Base-by-base conservation (phyloP, 2,329 filamentous ascomycete genomes). In the Botryotinia convoluta region DNA sequence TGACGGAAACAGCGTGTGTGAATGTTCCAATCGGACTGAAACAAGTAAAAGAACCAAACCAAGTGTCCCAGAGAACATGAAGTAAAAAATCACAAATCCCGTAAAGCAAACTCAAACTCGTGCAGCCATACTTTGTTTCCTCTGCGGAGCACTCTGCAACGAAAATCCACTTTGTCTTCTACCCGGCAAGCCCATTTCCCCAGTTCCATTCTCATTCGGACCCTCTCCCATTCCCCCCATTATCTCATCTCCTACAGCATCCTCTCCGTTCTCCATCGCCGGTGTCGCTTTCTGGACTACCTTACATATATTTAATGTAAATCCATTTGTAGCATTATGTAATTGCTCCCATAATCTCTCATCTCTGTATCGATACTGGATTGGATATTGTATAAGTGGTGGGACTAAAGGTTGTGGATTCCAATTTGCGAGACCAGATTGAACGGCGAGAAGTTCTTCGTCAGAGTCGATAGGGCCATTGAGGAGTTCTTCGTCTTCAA, bases 361-460 rank as follows among this genome's bases (percentile, higher is more conserved):
- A 14, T 90, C 85, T 76, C 90, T 87, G 75, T 92, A 92, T 74
- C 89, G 87, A 18, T 88, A 85, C 77, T 87, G 88, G 74, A 92
- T 90, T 5, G 90, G 89, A 8, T 85, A 83, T 76, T 91, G 88
- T 2, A 88, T 81, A 5, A 85, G 88, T 79, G 93, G 90, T 12
- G 90, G 89, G 42, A 93, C 87, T 7, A 97, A 84, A 0, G 95
- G 95, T 75, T 91, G 90, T 0, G 95, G 95, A 61, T 90, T 90
- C 84, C 93, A 94, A 71, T 90, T 89, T 37, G 90, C 86, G 71
- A 95, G 87, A 12, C 93, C 93, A 45, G 88, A 86, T 94, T 98
- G 97, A 69, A 98, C 93, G 0, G 92, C 88, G 67, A 94, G 91
- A 69, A 93, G 94, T 83, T 99, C 96, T 84, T 98, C 96, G 80